Evolutionary conservation across 108 stramenopile genomes (phyloP).

Genomic region (Skeletonema costatum): DNA sequence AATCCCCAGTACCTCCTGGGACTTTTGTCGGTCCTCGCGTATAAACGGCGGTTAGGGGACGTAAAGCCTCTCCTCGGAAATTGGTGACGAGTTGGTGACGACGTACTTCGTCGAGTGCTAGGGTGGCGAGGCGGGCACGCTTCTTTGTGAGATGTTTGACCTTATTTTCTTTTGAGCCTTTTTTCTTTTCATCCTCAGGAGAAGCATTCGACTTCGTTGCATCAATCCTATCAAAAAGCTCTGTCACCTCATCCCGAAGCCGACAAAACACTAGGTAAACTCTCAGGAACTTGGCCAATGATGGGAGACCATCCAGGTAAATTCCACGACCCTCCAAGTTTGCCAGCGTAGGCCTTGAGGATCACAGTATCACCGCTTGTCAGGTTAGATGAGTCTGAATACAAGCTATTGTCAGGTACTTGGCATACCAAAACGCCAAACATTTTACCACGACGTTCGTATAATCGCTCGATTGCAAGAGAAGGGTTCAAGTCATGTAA

Average conservation of each 20-base stretch:
- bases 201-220: neutral
- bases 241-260: constrained; percentile 4
- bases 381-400: neutral
- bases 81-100: constrained; percentile 9
- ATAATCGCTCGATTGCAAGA: neutral
- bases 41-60: neutral
- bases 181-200: neutral
- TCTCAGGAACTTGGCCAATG: constrained; percentile 12
- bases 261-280: constrained; percentile 1
- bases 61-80: constrained; percentile 10
- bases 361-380: constrained; percentile 2
- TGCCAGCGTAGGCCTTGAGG: constrained; percentile 24
- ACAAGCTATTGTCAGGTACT: neutral
- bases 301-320: constrained; percentile 24
- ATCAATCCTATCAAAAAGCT: constrained; percentile 4
- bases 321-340: constrained; percentile 17
- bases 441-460: constrained; percentile 26
- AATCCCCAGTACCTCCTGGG: constrained; percentile 16
- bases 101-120: constrained; percentile 2
- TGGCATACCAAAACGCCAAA: constrained; percentile 12
- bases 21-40: constrained; percentile 8
- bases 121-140: constrained; percentile 4
- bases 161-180: neutral
- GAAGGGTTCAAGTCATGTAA: constrained; percentile 5
- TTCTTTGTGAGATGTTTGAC: constrained; percentile 1